Evolutionary conservation across 495 filamentous ascomycete species (phyloP).

Genomic region (Cryomyces minteri): DNA sequence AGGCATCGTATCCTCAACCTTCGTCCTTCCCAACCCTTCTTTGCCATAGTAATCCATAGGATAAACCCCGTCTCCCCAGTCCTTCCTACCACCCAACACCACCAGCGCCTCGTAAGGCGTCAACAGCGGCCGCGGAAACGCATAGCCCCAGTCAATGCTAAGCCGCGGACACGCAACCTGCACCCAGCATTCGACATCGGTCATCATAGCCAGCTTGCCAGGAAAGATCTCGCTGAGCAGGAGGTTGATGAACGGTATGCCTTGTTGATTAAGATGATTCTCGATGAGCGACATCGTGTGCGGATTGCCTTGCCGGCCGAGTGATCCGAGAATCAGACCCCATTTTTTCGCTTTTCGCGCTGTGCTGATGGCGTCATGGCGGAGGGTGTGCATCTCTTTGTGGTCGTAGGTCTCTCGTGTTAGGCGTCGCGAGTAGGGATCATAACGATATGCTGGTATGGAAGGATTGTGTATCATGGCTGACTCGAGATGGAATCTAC

Average conservation of each 20-base stretch:
- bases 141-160: constrained; percentile 98
- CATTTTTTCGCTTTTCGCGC: constrained; percentile 68
- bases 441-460: constrained; percentile 86
- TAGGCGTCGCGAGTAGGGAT: constrained; percentile 83
- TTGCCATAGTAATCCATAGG: constrained; percentile 97
- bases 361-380: constrained; percentile 52
- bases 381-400: constrained; percentile 67
- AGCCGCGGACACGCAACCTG: constrained; percentile 89
- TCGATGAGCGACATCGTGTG: constrained; percentile 82
- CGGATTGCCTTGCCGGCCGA: constrained; percentile 90
- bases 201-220: constrained; percentile 80
- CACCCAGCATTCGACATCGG: constrained; percentile 93
- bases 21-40: constrained; percentile 74
- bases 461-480: constrained; percentile 96
- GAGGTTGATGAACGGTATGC: constrained; percentile 63
- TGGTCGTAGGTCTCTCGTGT: constrained; percentile 84
- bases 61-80: constrained; percentile 55
- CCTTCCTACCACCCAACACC: constrained; percentile 55
- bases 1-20: constrained; percentile 8
- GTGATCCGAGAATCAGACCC: constrained; percentile 83
- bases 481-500: constrained; percentile 89
- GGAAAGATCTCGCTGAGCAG: constrained; percentile 90
- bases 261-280: constrained; percentile 41
- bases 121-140: constrained; percentile 70
- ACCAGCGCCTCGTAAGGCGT: constrained; percentile 93